These are phyloP conservation scores for Fusarium sp. DNA, from an alignment of 2,329 filamentous ascomycete genomes.

Conservation along the genomic window DNA sequence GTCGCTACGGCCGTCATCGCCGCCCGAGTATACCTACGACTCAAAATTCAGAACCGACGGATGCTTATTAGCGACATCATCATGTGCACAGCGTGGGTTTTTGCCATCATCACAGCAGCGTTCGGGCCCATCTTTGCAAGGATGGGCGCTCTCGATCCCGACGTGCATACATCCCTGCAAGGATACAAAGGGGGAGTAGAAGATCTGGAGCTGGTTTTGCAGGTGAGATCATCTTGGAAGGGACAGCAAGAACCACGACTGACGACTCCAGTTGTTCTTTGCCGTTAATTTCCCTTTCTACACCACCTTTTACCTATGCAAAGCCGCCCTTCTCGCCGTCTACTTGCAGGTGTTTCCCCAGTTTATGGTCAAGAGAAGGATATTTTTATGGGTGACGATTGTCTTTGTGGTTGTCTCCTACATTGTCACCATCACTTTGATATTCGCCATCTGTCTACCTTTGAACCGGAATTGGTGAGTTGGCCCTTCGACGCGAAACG, in stretches of 20 bases:
- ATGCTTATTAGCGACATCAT: slow-evolving; percentile 26
- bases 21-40: slow-evolving; percentile 31
- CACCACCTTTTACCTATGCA: slow-evolving; percentile 38
- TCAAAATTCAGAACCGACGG: slow-evolving; percentile 23
- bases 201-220: background rate
- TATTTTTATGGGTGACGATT: slow-evolving; percentile 23
- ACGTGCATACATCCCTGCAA: slow-evolving; percentile 5
- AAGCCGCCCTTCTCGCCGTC: slow-evolving; percentile 30
- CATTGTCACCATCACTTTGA: background rate
- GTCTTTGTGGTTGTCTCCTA: background rate
- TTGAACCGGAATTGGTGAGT: slow-evolving; percentile 19
- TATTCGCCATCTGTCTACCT: slow-evolving; percentile 9
- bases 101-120: slow-evolving; percentile 1
- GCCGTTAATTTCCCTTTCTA: slow-evolving; percentile 29
- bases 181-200: slow-evolving; percentile 12
- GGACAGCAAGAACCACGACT: background rate
- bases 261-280: slow-evolving; percentile 18
- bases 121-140: slow-evolving; percentile 19
- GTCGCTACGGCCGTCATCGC: slow-evolving; percentile 20
- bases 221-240: background rate
- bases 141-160: slow-evolving; percentile 19
- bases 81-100: slow-evolving; percentile 34
- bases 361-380: slow-evolving; percentile 31
- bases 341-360: slow-evolving; percentile 22
- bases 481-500: background rate